Evolutionary conservation across 1,284 basidiomycete species (phyloP).

Genomic region (Caloboletus inedulis): DNA sequence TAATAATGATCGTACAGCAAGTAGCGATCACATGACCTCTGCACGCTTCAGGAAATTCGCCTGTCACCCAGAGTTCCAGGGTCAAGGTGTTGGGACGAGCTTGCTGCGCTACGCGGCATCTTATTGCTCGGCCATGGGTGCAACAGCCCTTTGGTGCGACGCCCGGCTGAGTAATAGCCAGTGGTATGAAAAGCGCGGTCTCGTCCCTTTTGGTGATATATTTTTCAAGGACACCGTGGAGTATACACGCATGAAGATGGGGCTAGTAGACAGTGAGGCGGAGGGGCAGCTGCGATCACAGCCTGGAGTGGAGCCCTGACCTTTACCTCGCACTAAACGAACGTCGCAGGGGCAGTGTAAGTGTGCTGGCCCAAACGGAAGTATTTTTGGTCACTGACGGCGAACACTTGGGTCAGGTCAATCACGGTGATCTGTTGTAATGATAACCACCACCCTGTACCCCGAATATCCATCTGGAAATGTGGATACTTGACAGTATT

Average conservation of each 20-base stretch:
- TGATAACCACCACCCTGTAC: slow-evolving; percentile 17
- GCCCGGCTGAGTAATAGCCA: slow-evolving; percentile 42
- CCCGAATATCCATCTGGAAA: slow-evolving; percentile 8
- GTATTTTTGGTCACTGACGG: slow-evolving; percentile 12
- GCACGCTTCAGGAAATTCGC: slow-evolving; percentile 63
- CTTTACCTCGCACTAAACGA: neutral
- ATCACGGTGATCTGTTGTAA: slow-evolving; percentile 1
- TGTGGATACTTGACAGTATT: slow-evolving; percentile 3
- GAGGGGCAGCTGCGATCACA: slow-evolving; percentile 1
- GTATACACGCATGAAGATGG: slow-evolving; percentile 51
- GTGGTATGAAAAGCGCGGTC: slow-evolving; percentile 56
- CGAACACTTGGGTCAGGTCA: slow-evolving; percentile 11
- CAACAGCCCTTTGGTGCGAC: slow-evolving; percentile 53
- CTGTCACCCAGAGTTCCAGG: slow-evolving; percentile 45
- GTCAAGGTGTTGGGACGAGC: slow-evolving; percentile 50
- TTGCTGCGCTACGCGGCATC: slow-evolving; percentile 44
- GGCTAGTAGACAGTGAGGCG: slow-evolving; percentile 6
- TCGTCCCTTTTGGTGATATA: slow-evolving; percentile 44
- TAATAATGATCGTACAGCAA: slow-evolving; percentile 1
- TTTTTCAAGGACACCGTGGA: slow-evolving; percentile 54
- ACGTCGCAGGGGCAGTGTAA: neutral
- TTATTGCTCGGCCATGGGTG: slow-evolving; percentile 38
- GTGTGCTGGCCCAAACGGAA: neutral
- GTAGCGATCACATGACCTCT: slow-evolving; percentile 14
- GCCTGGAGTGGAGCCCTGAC: neutral